phyloP scores from a whole-genome alignment of 2,329 filamentous ascomycete genomes.

The Venturiaceae sp. region DNA sequence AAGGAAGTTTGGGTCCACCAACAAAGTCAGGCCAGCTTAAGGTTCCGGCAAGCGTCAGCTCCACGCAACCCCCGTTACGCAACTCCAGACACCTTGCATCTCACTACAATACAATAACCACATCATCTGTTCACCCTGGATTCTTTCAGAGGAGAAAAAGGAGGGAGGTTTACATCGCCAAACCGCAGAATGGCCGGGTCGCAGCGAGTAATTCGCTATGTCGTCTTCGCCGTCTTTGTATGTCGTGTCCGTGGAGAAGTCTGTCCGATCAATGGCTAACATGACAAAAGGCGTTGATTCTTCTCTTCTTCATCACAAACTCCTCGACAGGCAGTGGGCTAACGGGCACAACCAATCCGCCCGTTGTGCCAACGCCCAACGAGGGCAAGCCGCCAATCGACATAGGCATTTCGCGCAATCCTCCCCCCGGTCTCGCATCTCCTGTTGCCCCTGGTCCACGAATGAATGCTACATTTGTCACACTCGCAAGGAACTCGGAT shows the following conservation, averaged over 20 bases:
- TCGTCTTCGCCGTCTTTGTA: conserved; percentile 80
- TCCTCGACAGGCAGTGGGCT: conserved; percentile 22
- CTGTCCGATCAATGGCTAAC: conserved; percentile 12
- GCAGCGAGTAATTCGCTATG: conserved; percentile 60
- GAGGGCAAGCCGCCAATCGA: background rate
- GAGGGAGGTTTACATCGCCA: conserved; percentile 36
- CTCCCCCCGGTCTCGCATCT: conserved; percentile 20
- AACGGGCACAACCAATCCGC: conserved; percentile 18
- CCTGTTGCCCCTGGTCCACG: conserved; percentile 55
- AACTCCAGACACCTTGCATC: background rate
- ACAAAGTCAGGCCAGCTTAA: background rate
- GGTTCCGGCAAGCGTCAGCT: background rate
- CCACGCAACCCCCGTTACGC: background rate
- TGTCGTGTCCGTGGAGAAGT: conserved; percentile 24
- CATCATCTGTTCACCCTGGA: background rate
- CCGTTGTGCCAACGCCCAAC: conserved; percentile 3
- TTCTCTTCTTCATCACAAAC: conserved; percentile 66
- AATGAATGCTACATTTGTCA: conserved; percentile 94
- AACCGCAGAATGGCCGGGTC: conserved; percentile 69
- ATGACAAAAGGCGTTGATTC: conserved; percentile 44
- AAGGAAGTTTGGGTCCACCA: background rate
- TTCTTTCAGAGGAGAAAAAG: conserved; percentile 3
- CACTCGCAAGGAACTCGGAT: conserved; percentile 84
- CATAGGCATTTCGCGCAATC: conserved; percentile 22
- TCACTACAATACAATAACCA: background rate